A percentile compares a stretch with the other conserved stretches of the same genome.
These are phyloP conservation scores for Phyllosticta paracitricarpa DNA, from an alignment of 2,329 filamentous ascomycete genomes.

Conservation along the genomic window DNA sequence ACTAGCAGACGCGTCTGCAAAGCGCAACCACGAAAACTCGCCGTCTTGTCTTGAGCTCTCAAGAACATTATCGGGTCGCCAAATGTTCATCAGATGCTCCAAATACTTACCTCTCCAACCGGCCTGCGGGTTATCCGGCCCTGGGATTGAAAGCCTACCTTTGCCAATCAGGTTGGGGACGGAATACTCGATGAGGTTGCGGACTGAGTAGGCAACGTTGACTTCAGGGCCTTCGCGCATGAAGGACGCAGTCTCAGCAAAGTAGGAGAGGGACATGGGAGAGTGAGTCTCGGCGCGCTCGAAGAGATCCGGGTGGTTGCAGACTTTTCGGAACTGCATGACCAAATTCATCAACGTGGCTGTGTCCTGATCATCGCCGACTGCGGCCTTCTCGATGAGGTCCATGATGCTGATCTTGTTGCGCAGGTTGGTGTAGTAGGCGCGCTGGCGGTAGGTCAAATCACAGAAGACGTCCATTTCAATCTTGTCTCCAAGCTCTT, in stretches of 20 bases:
- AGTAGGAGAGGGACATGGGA: conserved; percentile 73
- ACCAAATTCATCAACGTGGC: conserved; percentile 98
- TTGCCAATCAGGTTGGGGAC: conserved; percentile 74
- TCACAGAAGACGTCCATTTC: conserved; percentile 95
- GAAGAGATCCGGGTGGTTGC: conserved; percentile 95
- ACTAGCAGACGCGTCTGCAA: conserved; percentile 64
- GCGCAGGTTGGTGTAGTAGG: conserved; percentile 82
- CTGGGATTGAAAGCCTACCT: conserved; percentile 64
- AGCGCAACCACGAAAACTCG: conserved; percentile 82
- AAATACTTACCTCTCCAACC: conserved; percentile 75
- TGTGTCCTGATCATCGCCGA: conserved; percentile 89
- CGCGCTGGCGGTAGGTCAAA: conserved; percentile 88
- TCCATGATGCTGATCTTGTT: conserved; percentile 99
- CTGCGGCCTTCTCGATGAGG: conserved; percentile 89
- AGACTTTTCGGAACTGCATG: conserved; percentile 99
- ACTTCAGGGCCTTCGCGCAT: conserved; percentile 76
- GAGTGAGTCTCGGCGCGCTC: conserved; percentile 88
- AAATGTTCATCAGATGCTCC: conserved; percentile 79
- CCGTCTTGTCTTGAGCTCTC: conserved; percentile 51
- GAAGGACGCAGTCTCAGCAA: conserved; percentile 92
- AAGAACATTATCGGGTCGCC: conserved; percentile 68
- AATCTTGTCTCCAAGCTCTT: conserved; percentile 97
- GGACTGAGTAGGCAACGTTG: conserved; percentile 75
- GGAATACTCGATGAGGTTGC: conserved; percentile 74
- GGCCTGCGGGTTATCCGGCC: conserved; percentile 61